Percentiles rank a stretch among this genome's conserved stretches.
These are phyloP conservation scores for Lathyrus tuberosus DNA, from an alignment of 306 rosid genomes.

Conservation along the genomic window DNA sequence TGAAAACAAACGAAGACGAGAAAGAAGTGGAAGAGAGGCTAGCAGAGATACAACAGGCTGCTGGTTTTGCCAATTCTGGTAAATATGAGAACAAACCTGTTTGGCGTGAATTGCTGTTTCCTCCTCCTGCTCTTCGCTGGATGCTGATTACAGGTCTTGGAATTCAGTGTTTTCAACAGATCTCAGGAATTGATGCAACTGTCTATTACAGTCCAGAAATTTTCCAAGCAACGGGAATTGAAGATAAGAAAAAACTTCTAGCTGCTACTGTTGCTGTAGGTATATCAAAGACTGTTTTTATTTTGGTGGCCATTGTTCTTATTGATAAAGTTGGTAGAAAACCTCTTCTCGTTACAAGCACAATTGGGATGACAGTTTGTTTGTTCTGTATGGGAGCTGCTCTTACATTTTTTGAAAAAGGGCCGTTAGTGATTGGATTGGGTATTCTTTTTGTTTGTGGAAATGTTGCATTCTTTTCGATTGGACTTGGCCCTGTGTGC, in stretches of 20 bases:
- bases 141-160: conserved; percentile 91
- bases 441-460: conserved; percentile 74
- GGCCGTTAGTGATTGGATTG: conserved; percentile 54
- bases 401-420: conserved; percentile 58
- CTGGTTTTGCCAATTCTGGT: conserved; percentile 55
- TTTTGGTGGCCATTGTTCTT: conserved; percentile 73
- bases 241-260: conserved; percentile 63
- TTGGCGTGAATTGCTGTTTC: conserved; percentile 70
- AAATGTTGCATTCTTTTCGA: conserved; percentile 93
- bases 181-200: conserved; percentile 93
- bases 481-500: conserved; percentile 91
- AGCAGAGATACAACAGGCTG: conserved; percentile 78
- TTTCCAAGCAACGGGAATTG: conserved; percentile 70
- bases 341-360: conserved; percentile 83
- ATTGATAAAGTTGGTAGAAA: conserved; percentile 81
- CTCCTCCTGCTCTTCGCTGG: conserved; percentile 71
- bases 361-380: conserved; percentile 92
- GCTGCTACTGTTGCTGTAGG: conserved; percentile 95
- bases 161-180: conserved; percentile 93
- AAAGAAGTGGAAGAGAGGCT: conserved; percentile 88
- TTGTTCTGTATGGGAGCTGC: conserved; percentile 63
- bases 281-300: conserved; percentile 72
- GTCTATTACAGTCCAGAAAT: conserved; percentile 95
- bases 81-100: conserved; percentile 63
- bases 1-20: conserved; percentile 74